These are phyloP conservation scores for Prunus salicina DNA, from an alignment of 306 rosid genomes.

Conservation along the genomic window DNA sequence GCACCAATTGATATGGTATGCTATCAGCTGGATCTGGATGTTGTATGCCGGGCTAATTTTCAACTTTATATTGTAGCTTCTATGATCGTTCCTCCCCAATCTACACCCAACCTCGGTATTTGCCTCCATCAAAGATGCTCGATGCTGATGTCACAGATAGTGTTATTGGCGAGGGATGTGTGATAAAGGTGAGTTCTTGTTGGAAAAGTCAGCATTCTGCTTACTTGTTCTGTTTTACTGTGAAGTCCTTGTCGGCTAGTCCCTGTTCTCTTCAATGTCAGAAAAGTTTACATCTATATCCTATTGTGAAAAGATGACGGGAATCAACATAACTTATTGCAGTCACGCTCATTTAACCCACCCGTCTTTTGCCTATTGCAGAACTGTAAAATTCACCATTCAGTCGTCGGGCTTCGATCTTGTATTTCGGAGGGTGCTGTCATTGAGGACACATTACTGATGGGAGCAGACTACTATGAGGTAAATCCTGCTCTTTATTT, in stretches of 20 bases:
- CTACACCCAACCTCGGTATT: constrained; percentile 96
- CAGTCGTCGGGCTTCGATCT: constrained; percentile 92
- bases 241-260: not conserved
- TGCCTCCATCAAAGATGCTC: constrained; percentile 99
- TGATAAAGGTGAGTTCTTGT: constrained; percentile 65
- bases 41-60: constrained; percentile 9
- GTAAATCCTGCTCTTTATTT: constrained; percentile 32
- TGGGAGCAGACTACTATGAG: constrained; percentile 99
- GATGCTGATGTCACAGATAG: constrained; percentile 97
- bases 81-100: constrained; percentile 98
- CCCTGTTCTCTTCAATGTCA: not conserved
- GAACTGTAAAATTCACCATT: constrained; percentile 97
- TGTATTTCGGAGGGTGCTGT: constrained; percentile 97
- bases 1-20: constrained; percentile 5
- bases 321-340: not conserved
- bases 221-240: not conserved
- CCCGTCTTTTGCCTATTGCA: constrained; percentile 23
- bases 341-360: constrained; percentile 14
- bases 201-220: constrained; percentile 7
- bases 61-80: constrained; percentile 54
- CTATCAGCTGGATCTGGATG: constrained; percentile 8
- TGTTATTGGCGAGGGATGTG: constrained; percentile 98
- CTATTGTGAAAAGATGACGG: not conserved
- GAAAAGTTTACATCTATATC: not conserved
- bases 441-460: constrained; percentile 86